A percentile compares a stretch with the other conserved stretches of the same genome.
Evolutionary conservation across 192 early-diverging fungal genomes (phyloP).

Genomic region (Coemansia asiatica): DNA sequence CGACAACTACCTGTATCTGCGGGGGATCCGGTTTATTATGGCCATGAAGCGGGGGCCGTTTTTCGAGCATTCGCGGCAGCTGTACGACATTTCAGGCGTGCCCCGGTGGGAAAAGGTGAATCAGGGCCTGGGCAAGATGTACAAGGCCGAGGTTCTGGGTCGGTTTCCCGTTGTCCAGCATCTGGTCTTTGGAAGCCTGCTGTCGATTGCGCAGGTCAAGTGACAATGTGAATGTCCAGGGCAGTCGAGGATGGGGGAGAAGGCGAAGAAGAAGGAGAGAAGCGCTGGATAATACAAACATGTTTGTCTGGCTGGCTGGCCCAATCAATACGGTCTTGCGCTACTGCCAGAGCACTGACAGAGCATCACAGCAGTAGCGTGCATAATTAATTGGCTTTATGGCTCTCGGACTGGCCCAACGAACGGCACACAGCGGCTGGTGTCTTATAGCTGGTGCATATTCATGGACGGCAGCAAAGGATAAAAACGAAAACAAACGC

Average conservation of each 20-base stretch:
- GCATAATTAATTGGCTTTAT: neutral
- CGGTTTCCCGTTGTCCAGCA: conserved; percentile 85
- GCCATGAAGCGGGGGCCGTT: conserved; percentile 72
- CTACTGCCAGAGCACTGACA: neutral
- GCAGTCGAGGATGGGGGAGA: too few relatives aligned
- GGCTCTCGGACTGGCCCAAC: neutral
- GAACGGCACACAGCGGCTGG: neutral
- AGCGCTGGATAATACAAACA: too few relatives aligned
- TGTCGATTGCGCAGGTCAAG: conserved; percentile 31
- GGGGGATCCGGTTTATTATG: conserved; percentile 77
- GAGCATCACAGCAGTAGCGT: neutral
- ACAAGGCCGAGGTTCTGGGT: conserved; percentile 66
- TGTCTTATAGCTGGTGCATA: too few relatives aligned
- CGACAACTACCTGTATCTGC: conserved; percentile 82
- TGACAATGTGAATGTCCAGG: too few relatives aligned
- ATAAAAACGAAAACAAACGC: too few relatives aligned
- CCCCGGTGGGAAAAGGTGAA: conserved; percentile 74
- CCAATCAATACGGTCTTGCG: too few relatives aligned
- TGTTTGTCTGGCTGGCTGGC: too few relatives aligned
- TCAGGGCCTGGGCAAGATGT: conserved; percentile 74
- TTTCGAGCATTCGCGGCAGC: conserved; percentile 73
- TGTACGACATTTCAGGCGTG: conserved; percentile 78
- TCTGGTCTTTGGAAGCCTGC: conserved; percentile 65
- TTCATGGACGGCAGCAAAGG: too few relatives aligned
- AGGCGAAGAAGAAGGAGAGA: too few relatives aligned